Evolutionary conservation across 2,329 filamentous ascomycete genomes (phyloP).

Genomic region (Neurospora sp.): DNA sequence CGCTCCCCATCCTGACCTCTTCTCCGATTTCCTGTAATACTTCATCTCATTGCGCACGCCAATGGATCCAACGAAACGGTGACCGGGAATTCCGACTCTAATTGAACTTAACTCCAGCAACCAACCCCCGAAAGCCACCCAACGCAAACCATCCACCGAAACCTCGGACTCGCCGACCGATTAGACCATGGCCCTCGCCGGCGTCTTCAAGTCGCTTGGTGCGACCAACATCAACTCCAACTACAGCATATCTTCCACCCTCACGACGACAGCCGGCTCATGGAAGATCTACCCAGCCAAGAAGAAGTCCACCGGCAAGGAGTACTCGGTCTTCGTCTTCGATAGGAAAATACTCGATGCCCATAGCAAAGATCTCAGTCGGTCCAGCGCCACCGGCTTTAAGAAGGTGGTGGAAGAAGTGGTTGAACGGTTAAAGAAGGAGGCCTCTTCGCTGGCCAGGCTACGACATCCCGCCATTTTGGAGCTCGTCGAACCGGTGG

Average conservation of each 20-base stretch:
- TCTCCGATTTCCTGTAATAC: no score
- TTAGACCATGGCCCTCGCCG: slow-evolving; percentile 67
- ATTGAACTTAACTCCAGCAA: not conserved
- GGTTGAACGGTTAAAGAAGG: slow-evolving; percentile 80
- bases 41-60: not conserved
- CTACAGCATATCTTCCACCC: slow-evolving; percentile 69
- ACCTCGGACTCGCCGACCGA: not conserved
- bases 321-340: slow-evolving; percentile 88
- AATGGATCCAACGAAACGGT: not conserved
- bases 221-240: slow-evolving; percentile 85
- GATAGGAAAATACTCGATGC: slow-evolving; percentile 78
- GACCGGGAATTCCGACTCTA: not conserved
- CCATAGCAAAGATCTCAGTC: slow-evolving; percentile 49
- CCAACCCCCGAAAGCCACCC: slow-evolving; percentile 1
- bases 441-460: slow-evolving; percentile 79
- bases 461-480: slow-evolving; percentile 85
- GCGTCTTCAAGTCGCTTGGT: slow-evolving; percentile 84
- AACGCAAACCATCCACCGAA: not conserved
- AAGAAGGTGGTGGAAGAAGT: slow-evolving; percentile 84
- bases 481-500: slow-evolving; percentile 87
- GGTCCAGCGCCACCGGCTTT: slow-evolving; percentile 55
- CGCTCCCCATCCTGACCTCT: no score
- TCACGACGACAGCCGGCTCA: slow-evolving; percentile 73
- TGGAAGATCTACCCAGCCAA: slow-evolving; percentile 98
- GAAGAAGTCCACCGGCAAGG: slow-evolving; percentile 86